Conservation (phyloP, 202 grass and related monocot species). For the Elaeis oleifera region DNA sequence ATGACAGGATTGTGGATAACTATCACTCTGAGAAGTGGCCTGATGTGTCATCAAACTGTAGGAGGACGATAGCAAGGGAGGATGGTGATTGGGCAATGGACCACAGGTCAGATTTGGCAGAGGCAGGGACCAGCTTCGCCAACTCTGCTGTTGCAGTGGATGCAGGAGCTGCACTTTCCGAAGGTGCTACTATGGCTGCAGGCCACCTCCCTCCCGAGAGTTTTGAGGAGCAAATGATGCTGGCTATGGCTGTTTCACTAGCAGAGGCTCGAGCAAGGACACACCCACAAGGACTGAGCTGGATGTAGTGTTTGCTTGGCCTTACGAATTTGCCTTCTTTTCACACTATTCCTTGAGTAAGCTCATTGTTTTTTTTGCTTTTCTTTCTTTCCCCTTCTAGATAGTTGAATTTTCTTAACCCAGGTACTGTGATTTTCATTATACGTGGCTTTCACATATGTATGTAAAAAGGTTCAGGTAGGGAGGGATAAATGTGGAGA, state of each 20-base stretch:
- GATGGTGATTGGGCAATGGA: constrained; percentile 72
- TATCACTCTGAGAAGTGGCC: constrained; percentile 43
- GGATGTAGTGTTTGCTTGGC: constrained; percentile 52
- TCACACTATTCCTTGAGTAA: background rate
- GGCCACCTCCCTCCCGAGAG: constrained; percentile 47
- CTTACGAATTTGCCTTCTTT: constrained; percentile 1
- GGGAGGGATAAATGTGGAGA: no score
- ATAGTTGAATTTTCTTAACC: no score
- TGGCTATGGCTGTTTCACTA: constrained; percentile 70
- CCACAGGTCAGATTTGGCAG: constrained; percentile 72
- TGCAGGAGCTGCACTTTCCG: constrained; percentile 34
- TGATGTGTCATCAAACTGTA: constrained; percentile 43
- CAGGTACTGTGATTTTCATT: no score
- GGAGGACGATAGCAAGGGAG: constrained; percentile 38
- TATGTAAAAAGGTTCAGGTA: no score
- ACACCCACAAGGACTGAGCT: constrained; percentile 51
- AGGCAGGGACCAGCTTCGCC: constrained; percentile 71
- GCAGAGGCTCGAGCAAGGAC: constrained; percentile 67
- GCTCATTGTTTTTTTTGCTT: constrained; percentile 7
- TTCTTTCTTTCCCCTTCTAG: background rate
- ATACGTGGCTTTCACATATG: no score
- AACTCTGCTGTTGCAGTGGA: constrained; percentile 61
- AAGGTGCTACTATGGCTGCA: constrained; percentile 46
- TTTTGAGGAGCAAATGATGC: constrained; percentile 95
- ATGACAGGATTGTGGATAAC: constrained; percentile 39